Evolutionary conservation across 331 rosid genomes (phyloP).

Genomic region (Malus hybrid): DNA sequence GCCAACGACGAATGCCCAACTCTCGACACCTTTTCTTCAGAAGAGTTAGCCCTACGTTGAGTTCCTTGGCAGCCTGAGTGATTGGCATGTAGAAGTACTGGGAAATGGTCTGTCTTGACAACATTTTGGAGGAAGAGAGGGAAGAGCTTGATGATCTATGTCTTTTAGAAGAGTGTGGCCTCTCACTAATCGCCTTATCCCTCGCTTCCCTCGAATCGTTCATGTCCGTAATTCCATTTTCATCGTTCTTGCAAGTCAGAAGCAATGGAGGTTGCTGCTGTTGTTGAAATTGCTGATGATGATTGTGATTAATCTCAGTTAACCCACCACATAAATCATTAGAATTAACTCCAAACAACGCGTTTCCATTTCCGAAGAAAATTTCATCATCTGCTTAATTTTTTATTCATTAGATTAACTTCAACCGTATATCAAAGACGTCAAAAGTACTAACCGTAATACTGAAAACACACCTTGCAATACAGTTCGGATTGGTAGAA

Average conservation of each 20-base stretch:
- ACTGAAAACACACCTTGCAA: slow-evolving; percentile 17
- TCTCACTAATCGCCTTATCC: not conserved
- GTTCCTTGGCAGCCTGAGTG: slow-evolving; percentile 58
- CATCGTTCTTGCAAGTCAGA: not conserved
- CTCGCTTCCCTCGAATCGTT: slow-evolving; percentile 1
- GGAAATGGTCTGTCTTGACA: slow-evolving; percentile 37
- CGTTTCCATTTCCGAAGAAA: not conserved
- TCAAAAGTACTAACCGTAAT: not conserved
- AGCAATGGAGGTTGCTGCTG: not conserved
- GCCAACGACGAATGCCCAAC: slow-evolving; percentile 77
- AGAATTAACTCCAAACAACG: slow-evolving; percentile 4
- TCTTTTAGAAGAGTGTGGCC: not conserved
- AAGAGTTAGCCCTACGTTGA: slow-evolving; percentile 61
- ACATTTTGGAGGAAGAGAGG: slow-evolving; percentile 11
- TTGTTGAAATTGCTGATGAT: not conserved
- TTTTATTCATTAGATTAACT: no score
- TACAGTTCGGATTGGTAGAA: slow-evolving; percentile 19
- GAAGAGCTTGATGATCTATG: not conserved
- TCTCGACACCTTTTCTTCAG: slow-evolving; percentile 75
- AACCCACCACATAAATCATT: slow-evolving; percentile 17
- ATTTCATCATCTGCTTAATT: slow-evolving; percentile 24
- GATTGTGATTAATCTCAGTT: slow-evolving; percentile 13
- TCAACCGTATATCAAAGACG: not conserved
- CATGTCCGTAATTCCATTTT: not conserved
- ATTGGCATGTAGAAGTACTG: slow-evolving; percentile 69